These are phyloP conservation scores for Macrophomina tecta DNA, from an alignment of 2,329 filamentous ascomycete genomes.

Conservation along the genomic window DNA sequence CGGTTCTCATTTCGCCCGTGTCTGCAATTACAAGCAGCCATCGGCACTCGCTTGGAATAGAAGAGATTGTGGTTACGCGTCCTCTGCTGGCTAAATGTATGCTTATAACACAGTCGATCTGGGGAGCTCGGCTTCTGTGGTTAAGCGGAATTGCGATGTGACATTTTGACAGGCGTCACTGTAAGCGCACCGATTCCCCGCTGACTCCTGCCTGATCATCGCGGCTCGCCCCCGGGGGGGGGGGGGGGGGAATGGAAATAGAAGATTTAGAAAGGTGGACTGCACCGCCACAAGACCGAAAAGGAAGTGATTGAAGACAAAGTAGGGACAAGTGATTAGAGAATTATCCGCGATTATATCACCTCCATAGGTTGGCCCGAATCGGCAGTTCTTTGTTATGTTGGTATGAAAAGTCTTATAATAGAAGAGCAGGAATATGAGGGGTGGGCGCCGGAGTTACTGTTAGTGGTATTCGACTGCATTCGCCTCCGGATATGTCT, in stretches of 20 bases:
- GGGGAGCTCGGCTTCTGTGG: not conserved
- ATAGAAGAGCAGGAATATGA: too few relatives aligned
- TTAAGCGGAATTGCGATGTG: conserved; percentile 19
- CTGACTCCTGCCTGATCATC: not conserved
- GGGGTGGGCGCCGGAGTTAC: too few relatives aligned
- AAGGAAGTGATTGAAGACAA: not conserved
- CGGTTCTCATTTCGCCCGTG: not conserved
- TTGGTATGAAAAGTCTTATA: too few relatives aligned
- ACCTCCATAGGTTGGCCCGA: too few relatives aligned
- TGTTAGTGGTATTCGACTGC: too few relatives aligned
- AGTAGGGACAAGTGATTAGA: not conserved
- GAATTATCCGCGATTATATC: too few relatives aligned
- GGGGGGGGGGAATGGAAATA: too few relatives aligned
- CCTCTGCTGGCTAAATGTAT: not conserved
- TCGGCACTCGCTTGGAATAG: not conserved
- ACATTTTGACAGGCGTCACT: not conserved
- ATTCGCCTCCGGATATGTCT: too few relatives aligned
- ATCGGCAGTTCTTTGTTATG: too few relatives aligned
- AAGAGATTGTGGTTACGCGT: not conserved
- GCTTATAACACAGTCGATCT: not conserved
- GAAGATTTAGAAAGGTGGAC: too few relatives aligned
- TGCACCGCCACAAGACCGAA: not conserved
- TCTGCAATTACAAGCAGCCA: not conserved
- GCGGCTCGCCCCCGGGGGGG: not conserved
- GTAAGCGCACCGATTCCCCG: conserved; percentile 32